Evolutionary conservation across 106 monocot species (phyloP).

Genomic region (Apostasia ramifera): DNA sequence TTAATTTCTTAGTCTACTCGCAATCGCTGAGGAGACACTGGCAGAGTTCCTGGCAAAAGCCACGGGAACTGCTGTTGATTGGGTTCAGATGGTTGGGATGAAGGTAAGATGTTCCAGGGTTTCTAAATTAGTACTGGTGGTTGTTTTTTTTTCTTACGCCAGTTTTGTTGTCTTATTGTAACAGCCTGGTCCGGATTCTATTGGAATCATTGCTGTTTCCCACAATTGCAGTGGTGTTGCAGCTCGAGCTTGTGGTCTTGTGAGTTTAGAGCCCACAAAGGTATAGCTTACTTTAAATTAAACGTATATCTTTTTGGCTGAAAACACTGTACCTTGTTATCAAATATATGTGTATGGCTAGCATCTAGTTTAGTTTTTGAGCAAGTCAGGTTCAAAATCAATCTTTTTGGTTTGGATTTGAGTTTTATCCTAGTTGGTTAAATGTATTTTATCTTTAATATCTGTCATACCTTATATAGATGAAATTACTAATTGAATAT

Average conservation of each 20-base stretch:
- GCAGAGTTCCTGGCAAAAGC: conserved; percentile 78
- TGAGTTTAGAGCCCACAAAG: conserved; percentile 96
- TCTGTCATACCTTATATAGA: no score
- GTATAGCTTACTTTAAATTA: conserved; percentile 8
- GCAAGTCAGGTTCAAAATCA: no score
- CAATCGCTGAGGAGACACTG: conserved; percentile 79
- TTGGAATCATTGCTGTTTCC: conserved; percentile 98
- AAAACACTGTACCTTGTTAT: no score
- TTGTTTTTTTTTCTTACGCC: neutral
- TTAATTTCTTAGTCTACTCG: conserved; percentile 32
- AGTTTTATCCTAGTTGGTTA: no score
- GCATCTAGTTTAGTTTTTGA: no score
- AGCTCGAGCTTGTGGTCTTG: conserved; percentile 92
- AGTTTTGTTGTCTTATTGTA: conserved; percentile 1
- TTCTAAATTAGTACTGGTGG: neutral
- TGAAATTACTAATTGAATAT: no score
- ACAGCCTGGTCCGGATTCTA: conserved; percentile 99
- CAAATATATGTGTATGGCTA: no score
- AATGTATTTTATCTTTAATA: no score
- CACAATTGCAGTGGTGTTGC: conserved; percentile 93
- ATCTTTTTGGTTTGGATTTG: no score
- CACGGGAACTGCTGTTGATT: conserved; percentile 77
- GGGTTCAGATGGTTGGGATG: conserved; percentile 18
- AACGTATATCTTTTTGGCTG: no score
- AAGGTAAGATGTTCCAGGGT: conserved; percentile 24